Base-by-base conservation (phyloP, 805 yeast species). In the Candida suzukii region DNA sequence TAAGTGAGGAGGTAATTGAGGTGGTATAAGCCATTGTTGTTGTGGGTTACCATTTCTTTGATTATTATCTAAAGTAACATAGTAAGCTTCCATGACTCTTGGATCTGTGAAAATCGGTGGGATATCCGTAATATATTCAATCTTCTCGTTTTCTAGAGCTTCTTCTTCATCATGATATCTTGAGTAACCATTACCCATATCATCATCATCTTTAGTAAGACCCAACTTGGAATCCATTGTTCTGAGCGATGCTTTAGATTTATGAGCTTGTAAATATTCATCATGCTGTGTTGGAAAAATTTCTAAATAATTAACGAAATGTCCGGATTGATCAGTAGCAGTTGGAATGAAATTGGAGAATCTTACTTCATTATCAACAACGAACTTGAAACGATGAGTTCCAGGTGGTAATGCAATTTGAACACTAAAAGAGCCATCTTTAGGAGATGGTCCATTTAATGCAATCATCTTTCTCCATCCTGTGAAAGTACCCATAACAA, bases 401-500 rank as follows among this genome's bases (percentile, higher is more conserved):
- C 97, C 97, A 6, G 84, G 80, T 0, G 96, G 95, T 37, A 87
- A 64, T 32, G 86, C 85, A 38, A 87, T 67, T 39, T 84, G 82
- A 21, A 87, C 83, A 35, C 78, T 69, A 52, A 82, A 81, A 30
- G 70, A 68, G 19, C 72, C 71, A 50, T 79, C 70, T 13, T 62
- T 63, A 10, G 67, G 64, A n/a, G 64, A 78, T 10, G 67, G 67
- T 53, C 68, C 63, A 61, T 76, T 61, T 52, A 93, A 67, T 31
- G 95, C 95, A 56, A 91, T 90, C 98, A 93, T 91, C 63, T 90
- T 91, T 50, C 96, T 72, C 98, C 99, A 93, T 3, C 96, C 96
- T 0, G 99, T 93, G 64, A 91, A 91, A 1, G 97, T 85, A 38
- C 99, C 99, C 28, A 97, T 93, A 13, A 91, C 96, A 60, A 88